Conservation (phyloP, 2,329 filamentous ascomycete species). For the Neonectria faginata region DNA sequence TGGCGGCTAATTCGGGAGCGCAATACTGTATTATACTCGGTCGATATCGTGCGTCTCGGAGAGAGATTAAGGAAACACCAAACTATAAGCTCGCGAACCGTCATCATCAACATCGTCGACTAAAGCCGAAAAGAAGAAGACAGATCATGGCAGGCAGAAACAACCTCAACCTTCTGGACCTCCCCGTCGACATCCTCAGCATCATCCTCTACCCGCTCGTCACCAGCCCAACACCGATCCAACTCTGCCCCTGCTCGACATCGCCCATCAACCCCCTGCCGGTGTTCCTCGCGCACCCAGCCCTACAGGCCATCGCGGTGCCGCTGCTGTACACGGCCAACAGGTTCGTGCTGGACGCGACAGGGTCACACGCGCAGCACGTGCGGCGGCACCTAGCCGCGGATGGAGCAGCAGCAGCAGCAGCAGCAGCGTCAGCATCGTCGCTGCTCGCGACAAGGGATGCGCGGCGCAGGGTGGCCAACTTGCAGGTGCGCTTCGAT, state of each 20-base stretch:
- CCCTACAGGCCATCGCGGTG: conserved; percentile 48
- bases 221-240: conserved; percentile 38
- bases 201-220: conserved; percentile 49
- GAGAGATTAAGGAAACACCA: background rate
- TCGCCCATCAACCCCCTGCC: conserved; percentile 42
- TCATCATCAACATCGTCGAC: too few relatives aligned
- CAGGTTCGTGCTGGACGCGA: conserved; percentile 47
- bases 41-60: background rate
- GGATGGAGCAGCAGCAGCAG: conserved; percentile 32
- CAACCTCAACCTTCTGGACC: conserved; percentile 49
- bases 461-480: conserved; percentile 44
- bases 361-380: conserved; percentile 44
- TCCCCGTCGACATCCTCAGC: conserved; percentile 50
- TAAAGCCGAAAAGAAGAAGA: background rate
- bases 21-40: background rate
- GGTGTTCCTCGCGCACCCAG: conserved; percentile 50
- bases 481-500: conserved; percentile 47
- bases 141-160: conserved; percentile 28
- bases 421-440: conserved; percentile 18
- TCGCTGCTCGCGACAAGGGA: conserved; percentile 42
- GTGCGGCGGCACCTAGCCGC: conserved; percentile 43
- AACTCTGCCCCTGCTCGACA: conserved; percentile 47
- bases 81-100: background rate
- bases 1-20: background rate
- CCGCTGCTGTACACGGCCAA: conserved; percentile 51